These are phyloP conservation scores for Neonectria magnoliae DNA, from an alignment of 2,329 filamentous ascomycete genomes.

Conservation along the genomic window DNA sequence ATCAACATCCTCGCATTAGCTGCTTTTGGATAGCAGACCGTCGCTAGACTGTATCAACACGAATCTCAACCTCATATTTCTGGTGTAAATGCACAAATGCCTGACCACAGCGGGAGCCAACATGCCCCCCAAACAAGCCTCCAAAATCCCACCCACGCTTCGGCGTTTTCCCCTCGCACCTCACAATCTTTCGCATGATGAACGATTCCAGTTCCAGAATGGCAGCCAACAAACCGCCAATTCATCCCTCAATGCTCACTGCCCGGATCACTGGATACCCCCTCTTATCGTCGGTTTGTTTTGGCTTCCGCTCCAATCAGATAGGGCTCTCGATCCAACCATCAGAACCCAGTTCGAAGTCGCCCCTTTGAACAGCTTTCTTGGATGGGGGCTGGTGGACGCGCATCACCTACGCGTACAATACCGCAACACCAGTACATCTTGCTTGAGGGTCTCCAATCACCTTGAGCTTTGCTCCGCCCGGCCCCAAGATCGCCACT, in stretches of 20 bases:
- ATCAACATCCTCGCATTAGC: constrained; percentile 32
- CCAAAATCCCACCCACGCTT: constrained; percentile 31
- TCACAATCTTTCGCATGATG: constrained; percentile 11
- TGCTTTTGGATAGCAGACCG: constrained; percentile 38
- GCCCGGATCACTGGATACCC: background rate
- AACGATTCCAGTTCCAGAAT: background rate
- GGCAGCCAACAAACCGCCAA: background rate
- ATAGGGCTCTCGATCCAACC: constrained; percentile 1
- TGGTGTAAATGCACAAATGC: constrained; percentile 46
- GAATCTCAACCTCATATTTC: constrained; percentile 44
- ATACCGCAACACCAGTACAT: background rate
- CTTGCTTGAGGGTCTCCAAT: background rate
- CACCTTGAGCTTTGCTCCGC: background rate
- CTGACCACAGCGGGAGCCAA: constrained; percentile 30
- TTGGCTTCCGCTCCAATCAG: constrained; percentile 2
- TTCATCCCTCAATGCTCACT: background rate
- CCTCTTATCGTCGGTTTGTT: background rate
- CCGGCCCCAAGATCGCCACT: background rate
- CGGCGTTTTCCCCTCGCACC: constrained; percentile 26
- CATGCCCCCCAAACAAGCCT: constrained; percentile 29
- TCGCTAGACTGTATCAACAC: constrained; percentile 32
- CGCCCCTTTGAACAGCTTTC: constrained; percentile 3
- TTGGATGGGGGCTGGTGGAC: background rate
- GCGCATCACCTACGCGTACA: constrained; percentile 9
- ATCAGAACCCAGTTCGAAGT: background rate